Evolutionary conservation across 345 rosid genomes (phyloP).

Genomic region (Boechera stricta): DNA sequence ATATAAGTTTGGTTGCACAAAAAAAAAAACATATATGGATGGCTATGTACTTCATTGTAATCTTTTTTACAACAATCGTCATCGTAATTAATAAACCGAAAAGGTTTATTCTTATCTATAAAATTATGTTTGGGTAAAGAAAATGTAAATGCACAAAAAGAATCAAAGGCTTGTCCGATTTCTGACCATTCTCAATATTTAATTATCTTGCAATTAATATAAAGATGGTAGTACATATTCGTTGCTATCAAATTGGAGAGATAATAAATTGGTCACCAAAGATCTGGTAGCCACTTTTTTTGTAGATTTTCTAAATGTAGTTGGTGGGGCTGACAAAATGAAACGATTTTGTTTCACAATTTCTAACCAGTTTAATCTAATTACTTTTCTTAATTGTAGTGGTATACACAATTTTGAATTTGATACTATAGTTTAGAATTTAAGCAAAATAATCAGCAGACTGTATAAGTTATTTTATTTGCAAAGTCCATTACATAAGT

Average conservation of each 20-base stretch:
- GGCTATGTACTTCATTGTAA: no score
- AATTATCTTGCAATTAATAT: background rate
- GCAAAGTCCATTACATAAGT: background rate
- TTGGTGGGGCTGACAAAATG: background rate
- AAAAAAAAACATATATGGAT: no score
- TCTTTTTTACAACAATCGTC: no score
- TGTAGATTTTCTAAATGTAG: background rate
- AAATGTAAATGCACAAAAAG: no score
- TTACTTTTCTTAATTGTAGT: background rate
- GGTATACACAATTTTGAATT: background rate
- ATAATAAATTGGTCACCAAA: slow-evolving; percentile 19
- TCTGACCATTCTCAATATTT: background rate
- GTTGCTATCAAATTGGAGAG: background rate
- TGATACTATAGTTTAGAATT: no score
- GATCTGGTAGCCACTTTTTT: background rate
- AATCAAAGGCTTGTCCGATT: no score
- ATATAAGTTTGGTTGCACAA: no score
- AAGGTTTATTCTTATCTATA: no score
- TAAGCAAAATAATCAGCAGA: no score
- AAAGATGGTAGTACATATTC: background rate
- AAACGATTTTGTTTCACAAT: background rate
- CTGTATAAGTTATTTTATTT: no score
- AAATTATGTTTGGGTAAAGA: no score
- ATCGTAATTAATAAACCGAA: no score
- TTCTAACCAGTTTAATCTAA: background rate